These are phyloP conservation scores for Rhynchospora tenuis DNA, from an alignment of 176 grass and related monocot genomes.

Conservation along the genomic window DNA sequence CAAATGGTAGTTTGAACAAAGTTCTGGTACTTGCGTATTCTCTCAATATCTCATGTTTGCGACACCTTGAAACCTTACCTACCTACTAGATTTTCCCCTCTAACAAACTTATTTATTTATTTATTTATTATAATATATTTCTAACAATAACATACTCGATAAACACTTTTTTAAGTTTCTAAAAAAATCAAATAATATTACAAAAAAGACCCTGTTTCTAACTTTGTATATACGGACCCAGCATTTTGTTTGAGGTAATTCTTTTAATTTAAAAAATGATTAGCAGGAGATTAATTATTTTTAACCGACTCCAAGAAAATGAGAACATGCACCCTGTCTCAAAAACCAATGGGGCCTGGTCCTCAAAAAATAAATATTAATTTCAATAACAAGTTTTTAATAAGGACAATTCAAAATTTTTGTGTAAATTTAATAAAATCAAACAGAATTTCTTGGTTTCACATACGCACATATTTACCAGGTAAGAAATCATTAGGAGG, in stretches of 20 bases:
- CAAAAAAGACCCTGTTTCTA: background rate
- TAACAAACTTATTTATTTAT: too few species aligned
- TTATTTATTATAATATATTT: background rate
- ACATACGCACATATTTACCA: background rate
- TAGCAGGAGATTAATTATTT: background rate
- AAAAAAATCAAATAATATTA: background rate
- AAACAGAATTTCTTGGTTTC: too few species aligned
- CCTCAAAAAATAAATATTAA: background rate
- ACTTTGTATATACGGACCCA: background rate
- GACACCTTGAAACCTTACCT: too few species aligned
- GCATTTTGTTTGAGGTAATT: background rate
- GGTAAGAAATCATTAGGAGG: background rate
- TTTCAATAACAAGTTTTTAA: background rate
- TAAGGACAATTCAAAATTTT: background rate
- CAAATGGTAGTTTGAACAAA: background rate
- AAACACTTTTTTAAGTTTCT: background rate
- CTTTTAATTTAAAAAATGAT: background rate
- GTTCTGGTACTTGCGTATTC: background rate
- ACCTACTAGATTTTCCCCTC: too few species aligned
- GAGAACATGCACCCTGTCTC: too few species aligned
- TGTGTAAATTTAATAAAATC: background rate
- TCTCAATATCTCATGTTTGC: too few species aligned
- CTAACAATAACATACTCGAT: background rate
- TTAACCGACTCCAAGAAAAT: background rate
- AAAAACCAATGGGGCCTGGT: background rate